Conservation (phyloP, 805 yeast genomes). For the Wickerhamomyces rabaulensis region DNA sequence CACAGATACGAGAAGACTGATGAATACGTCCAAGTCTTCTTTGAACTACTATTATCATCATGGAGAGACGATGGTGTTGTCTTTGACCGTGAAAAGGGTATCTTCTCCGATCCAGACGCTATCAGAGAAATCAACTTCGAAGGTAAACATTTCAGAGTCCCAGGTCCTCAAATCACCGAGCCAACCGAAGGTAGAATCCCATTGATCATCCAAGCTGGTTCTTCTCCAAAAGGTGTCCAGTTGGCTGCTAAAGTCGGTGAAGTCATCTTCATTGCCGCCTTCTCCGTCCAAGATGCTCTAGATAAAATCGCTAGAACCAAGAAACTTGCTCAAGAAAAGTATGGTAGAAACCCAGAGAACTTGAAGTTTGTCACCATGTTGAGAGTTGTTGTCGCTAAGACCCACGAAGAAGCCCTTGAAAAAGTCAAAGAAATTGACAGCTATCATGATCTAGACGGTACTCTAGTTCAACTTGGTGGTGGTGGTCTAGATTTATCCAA, state of each 20-base stretch:
- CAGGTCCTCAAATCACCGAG: constrained; percentile 39
- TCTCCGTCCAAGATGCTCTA: constrained; percentile 28
- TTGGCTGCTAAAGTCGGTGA: constrained; percentile 44
- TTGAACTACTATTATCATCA: constrained; percentile 36
- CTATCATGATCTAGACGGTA: constrained; percentile 36
- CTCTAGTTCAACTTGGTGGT: constrained; percentile 41
- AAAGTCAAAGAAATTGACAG: constrained; percentile 29
- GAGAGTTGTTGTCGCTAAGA: constrained; percentile 33
- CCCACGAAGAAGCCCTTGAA: constrained; percentile 36
- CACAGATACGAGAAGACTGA: constrained; percentile 39
- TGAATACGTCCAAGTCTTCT: constrained; percentile 39
- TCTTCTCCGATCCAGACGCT: constrained; percentile 35
- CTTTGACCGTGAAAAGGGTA: constrained; percentile 24
- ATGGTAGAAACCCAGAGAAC: constrained; percentile 34
- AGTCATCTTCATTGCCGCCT: constrained; percentile 32
- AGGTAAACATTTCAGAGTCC: constrained; percentile 34
- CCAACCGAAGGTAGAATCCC: constrained; percentile 44
- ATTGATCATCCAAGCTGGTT: constrained; percentile 41
- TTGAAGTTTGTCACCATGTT: constrained; percentile 34
- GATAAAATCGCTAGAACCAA: constrained; percentile 28
- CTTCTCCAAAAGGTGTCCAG: constrained; percentile 35
- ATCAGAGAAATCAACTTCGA: constrained; percentile 38
- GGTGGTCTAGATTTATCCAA: constrained; percentile 38
- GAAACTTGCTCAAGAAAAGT: constrained; percentile 28
- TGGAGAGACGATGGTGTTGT: constrained; percentile 41